Evolutionary conservation across 495 filamentous ascomycete species (phyloP).

Genomic region (Podospora australis): DNA sequence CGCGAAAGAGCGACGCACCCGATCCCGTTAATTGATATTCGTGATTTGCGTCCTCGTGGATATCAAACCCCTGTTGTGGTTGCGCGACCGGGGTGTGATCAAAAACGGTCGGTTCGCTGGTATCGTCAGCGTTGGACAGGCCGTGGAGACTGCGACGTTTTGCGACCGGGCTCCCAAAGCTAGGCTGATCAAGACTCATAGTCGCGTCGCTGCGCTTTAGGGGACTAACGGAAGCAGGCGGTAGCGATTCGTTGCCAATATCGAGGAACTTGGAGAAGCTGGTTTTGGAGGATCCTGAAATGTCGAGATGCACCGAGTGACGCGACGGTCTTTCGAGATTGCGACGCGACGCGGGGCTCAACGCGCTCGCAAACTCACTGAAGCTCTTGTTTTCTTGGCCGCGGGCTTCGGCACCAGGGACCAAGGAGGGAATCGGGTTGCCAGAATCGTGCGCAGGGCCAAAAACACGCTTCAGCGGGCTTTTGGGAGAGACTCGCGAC

Average conservation of each 20-base stretch:
- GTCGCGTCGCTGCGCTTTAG: conserved; percentile 87
- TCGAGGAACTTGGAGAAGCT: conserved; percentile 41
- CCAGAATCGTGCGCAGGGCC: conserved; percentile 63
- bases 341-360: conserved; percentile 38
- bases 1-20: conserved; percentile 20
- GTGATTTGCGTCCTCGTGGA: conserved; percentile 38
- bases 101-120: conserved; percentile 65
- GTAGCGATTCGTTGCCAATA: conserved; percentile 26
- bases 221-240: conserved; percentile 66
- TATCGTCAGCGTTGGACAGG: conserved; percentile 46
- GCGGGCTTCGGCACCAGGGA: conserved; percentile 26
- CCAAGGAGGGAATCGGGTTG: conserved; percentile 50
- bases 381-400: conserved; percentile 53
- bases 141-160: conserved; percentile 82
- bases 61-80: conserved; percentile 32
- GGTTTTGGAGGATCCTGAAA: conserved; percentile 42
- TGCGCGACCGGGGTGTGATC: conserved; percentile 42
- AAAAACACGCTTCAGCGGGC: conserved; percentile 69
- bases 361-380: conserved; percentile 22
- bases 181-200: conserved; percentile 75
- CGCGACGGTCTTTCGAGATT: conserved; percentile 37
- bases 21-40: conserved; percentile 39
- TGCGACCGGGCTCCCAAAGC: conserved; percentile 72
- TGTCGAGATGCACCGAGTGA: conserved; percentile 43
- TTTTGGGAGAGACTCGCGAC: conserved; percentile 59